Base-by-base conservation (phyloP, 495 filamentous ascomycete genomes). In the Parathielavia appendiculata region DNA sequence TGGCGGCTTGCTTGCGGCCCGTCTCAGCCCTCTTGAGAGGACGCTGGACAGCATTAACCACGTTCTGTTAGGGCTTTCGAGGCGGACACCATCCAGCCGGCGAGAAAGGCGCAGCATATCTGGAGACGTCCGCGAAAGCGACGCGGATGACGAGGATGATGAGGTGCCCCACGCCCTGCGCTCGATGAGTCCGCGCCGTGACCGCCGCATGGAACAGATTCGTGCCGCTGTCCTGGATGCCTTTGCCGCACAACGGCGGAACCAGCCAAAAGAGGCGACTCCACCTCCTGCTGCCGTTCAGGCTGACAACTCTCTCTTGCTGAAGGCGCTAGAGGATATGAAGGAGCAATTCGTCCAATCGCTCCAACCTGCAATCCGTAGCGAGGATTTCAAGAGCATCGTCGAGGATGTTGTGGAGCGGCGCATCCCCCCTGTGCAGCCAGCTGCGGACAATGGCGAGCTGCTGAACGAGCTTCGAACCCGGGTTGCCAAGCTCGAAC, bases 111-210 rank as follows among this genome's bases (percentile, higher is more conserved):
- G 81, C 60, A 87, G 85, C 61, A 68, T 81, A 17, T 87, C 86
- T 48, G 80, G 78, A 11, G 83, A 86, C 41, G 71, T 83, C 41
- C 83, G 83, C 48, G 80, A 92, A 48, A 96, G 91, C 58, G 93
- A 97, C 73, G 93, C 92, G 2, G 93, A 97, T 61, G 93, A 97
- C 61, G 92, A 96, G 66, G 92, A 95, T 63, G 90, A 95, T 23
- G 85, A 83, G 8, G 72, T 81, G 17, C 82, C 82, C 23, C 63
- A 74, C 22, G 76, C 80, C 34, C 83, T 86, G 14, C 84, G 81
- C 16, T 86, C 89, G 9, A 70, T 80, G 59, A 85, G 81, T 55
- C 84, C 85, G 10, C 83, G 81, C 61, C 80, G 84, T 49, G 89
- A 95, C 62, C 85, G 86, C 48, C 91, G 83, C 64, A 69, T 91